These are phyloP conservation scores for Pseudogymnoascus verrucosus DNA, from an alignment of 2,329 filamentous ascomycete species.

Conservation along the genomic window DNA sequence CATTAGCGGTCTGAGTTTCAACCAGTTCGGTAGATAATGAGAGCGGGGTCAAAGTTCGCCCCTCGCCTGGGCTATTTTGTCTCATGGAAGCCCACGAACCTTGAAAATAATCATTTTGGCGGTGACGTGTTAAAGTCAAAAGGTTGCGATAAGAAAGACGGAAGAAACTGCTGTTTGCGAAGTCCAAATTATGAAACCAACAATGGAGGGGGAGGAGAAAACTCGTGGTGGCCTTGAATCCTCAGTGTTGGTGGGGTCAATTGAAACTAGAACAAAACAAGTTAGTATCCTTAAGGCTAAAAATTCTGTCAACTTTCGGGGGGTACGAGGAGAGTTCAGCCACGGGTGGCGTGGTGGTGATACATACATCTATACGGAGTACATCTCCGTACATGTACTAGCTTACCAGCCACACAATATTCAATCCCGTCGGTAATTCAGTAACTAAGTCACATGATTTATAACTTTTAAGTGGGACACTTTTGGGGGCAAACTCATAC, in stretches of 20 bases:
- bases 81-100: conserved; percentile 33
- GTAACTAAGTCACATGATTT: conserved; percentile 5
- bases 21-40: conserved; percentile 12
- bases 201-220: conserved; percentile 8
- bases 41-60: conserved; percentile 12
- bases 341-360: conserved; percentile 1
- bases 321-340: not conserved
- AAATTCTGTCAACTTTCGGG: conserved; percentile 4
- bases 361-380: not conserved
- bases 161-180: conserved; percentile 12
- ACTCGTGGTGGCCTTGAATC: conserved; percentile 10
- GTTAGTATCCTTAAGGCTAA: not conserved
- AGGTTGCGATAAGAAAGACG: conserved; percentile 11
- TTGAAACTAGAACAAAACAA: not conserved
- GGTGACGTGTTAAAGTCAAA: conserved; percentile 24
- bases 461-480: conserved; percentile 3
- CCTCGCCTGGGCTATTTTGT: not conserved
- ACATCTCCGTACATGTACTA: not conserved
- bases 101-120: conserved; percentile 68
- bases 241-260: conserved; percentile 4
- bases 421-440: not conserved
- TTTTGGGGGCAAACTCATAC: conserved; percentile 1
- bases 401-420: not conserved
- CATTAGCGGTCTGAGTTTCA: conserved; percentile 12
- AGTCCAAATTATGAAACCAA: conserved; percentile 7